Evolutionary conservation across 306 rosid species (phyloP), one percentile per base, ranked within the genome.

Genomic region (Medicago ruthenica): DNA sequence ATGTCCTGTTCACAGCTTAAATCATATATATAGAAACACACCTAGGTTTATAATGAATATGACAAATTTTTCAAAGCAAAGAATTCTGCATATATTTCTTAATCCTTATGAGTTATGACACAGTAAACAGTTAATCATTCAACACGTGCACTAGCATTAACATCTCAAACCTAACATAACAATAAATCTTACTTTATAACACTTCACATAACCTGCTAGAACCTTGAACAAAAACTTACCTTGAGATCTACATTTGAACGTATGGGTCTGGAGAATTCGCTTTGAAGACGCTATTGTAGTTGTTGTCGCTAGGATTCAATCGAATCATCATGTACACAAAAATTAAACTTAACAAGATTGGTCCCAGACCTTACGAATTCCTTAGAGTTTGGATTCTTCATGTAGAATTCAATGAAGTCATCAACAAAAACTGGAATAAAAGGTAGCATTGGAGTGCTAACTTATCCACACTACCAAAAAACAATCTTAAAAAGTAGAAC

Each of bases 221-320:
- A 18, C n/a, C 16, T 45, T 58, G 45, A 70, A 58, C n/a, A n/a
- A 67, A 69, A 18, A 61, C 78, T 80, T 80, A 93, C 98, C 94
- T 93, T 93, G 68, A 93, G 97, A 82, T 93, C 98, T 57, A 93
- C 98, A 86, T 93, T 93, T 9, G 98, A 93, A 36, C 98, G 96
- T 73, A 80, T 81, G 93, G 89, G 75, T 93, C 98, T 3, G 91
- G 3, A 3, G 31, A 27, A 27, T 27, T 27, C 3, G 4, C 31
- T 27, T 27, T 27, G 31, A 27, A 27, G 31, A 27, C 4, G 27
- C 27, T 24, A 24, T 24, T 24, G 27, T 24, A 2, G 27, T 24
- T 24, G 27, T 2, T 24, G 3, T 24, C 27, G n/a, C 2, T 24
- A 24, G 27, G 27, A 24, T 24, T 24, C 27, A 24, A 24, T 24